Evolutionary conservation across 2,329 filamentous ascomycete species (phyloP).

Genomic region (Tolypocladium ophioglossoides): DNA sequence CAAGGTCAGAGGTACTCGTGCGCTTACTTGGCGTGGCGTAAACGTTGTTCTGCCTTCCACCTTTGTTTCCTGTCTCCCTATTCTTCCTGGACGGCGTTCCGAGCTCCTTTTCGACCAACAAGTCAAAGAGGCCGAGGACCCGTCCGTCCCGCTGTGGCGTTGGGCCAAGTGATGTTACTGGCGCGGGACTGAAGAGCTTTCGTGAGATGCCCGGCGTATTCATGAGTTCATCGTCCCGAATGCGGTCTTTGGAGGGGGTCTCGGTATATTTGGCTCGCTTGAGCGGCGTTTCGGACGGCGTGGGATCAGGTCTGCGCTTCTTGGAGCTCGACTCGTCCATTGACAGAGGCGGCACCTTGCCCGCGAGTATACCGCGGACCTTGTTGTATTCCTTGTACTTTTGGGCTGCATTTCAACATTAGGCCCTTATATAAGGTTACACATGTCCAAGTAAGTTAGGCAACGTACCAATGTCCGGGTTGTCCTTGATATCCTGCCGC

Average conservation of each 20-base stretch:
- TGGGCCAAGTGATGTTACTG: constrained; percentile 57
- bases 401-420: constrained; percentile 32
- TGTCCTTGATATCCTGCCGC: constrained; percentile 66
- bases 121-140: constrained; percentile 68
- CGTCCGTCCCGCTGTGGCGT: constrained; percentile 72
- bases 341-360: constrained; percentile 35
- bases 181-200: constrained; percentile 48
- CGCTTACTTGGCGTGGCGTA: constrained; percentile 39
- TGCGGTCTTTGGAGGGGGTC: constrained; percentile 34
- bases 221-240: constrained; percentile 31
- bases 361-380: constrained; percentile 46
- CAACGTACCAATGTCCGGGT: constrained; percentile 55
- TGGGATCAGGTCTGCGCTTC: constrained; percentile 31
- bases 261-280: constrained; percentile 37
- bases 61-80: constrained; percentile 10
- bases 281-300: constrained; percentile 33
- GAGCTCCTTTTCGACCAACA: constrained; percentile 42
- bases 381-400: constrained; percentile 73
- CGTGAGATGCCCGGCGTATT: constrained; percentile 46
- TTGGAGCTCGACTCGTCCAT: constrained; percentile 13
- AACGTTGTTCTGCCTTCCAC: constrained; percentile 5
- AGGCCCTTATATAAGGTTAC: too few species aligned
- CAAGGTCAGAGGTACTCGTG: constrained; percentile 16
- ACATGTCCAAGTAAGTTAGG: background rate
- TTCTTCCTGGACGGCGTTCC: constrained; percentile 38